Conservation (phyloP, 345 rosid species). For the Populus ilicifolia region DNA sequence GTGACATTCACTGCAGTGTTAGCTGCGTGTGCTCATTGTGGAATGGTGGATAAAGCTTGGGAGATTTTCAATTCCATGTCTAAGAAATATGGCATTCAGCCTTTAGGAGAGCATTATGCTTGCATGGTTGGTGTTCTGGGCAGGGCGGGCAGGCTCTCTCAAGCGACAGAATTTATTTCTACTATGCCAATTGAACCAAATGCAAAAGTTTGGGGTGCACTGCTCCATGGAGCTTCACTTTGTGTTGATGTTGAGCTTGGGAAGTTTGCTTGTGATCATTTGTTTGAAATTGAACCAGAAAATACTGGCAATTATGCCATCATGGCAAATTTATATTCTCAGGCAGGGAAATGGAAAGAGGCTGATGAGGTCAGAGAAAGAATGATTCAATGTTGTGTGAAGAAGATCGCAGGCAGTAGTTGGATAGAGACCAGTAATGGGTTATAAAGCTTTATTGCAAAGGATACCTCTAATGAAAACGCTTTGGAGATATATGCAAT, state of each 20-base stretch:
- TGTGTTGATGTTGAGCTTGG: constrained; percentile 64
- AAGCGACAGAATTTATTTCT: constrained; percentile 62
- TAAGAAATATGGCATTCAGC: constrained; percentile 39
- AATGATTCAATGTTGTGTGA: constrained; percentile 56
- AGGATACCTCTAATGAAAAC: constrained; percentile 42
- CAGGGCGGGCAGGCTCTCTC: constrained; percentile 67
- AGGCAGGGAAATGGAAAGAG: constrained; percentile 81
- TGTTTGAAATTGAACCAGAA: constrained; percentile 72
- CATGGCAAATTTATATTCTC: constrained; percentile 76
- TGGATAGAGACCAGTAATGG: constrained; percentile 60
- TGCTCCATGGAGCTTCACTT: constrained; percentile 76
- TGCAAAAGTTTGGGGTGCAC: constrained; percentile 82
- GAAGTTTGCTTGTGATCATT: constrained; percentile 47
- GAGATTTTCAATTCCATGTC: constrained; percentile 54
- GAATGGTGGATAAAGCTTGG: constrained; percentile 55
- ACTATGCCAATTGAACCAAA: constrained; percentile 67
- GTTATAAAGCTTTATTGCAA: constrained; percentile 40
- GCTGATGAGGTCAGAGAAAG: constrained; percentile 62
- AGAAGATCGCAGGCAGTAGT: constrained; percentile 72
- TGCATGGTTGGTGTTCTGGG: constrained; percentile 74
- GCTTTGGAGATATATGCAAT: constrained; percentile 35
- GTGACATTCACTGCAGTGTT: constrained; percentile 73
- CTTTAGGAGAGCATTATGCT: constrained; percentile 75
- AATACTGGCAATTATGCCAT: constrained; percentile 67
- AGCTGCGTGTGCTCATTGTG: constrained; percentile 74